Conservation (phyloP, 2,329 filamentous ascomycete species). For the Arthrobotrys musiformis region DNA sequence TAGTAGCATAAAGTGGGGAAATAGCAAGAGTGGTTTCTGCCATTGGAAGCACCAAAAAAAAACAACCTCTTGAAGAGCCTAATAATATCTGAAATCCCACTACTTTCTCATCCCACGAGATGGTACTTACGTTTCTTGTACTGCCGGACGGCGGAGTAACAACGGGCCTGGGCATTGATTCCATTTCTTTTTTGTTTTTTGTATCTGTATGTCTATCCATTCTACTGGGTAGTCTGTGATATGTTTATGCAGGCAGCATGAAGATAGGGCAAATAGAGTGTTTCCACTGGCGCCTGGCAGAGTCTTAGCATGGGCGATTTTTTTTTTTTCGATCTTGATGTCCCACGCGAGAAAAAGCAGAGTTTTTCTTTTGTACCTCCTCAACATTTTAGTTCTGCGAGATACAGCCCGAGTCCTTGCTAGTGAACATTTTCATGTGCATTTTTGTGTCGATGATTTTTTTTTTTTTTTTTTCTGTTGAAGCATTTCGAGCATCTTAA, state of each 20-base stretch:
- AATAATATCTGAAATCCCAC: constrained; percentile 49
- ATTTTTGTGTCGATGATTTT: constrained; percentile 35
- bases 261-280: constrained; percentile 55
- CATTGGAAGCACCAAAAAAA: constrained; percentile 33
- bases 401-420: constrained; percentile 49
- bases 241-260: constrained; percentile 50
- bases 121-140: constrained; percentile 37
- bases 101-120: constrained; percentile 46
- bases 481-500: constrained; percentile 42
- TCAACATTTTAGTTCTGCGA: constrained; percentile 47
- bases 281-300: constrained; percentile 54
- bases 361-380: constrained; percentile 39
- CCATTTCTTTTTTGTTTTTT: neutral
- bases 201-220: constrained; percentile 19
- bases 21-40: constrained; percentile 30
- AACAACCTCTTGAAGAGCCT: constrained; percentile 52
- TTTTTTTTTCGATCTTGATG: constrained; percentile 23
- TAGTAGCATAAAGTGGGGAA: constrained; percentile 45
- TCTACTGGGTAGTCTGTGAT: constrained; percentile 49
- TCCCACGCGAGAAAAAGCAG: constrained; percentile 49
- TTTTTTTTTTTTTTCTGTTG: constrained; percentile 36
- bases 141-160: constrained; percentile 37
- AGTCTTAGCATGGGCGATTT: constrained; percentile 10
- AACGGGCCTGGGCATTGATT: constrained; percentile 34
- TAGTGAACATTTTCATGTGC: constrained; percentile 40